Percentiles rank a stretch among this genome's conserved stretches.
phyloP scores from a whole-genome alignment of 768 basidiomycete genomes.

The Rubroboletus satanas region DNA sequence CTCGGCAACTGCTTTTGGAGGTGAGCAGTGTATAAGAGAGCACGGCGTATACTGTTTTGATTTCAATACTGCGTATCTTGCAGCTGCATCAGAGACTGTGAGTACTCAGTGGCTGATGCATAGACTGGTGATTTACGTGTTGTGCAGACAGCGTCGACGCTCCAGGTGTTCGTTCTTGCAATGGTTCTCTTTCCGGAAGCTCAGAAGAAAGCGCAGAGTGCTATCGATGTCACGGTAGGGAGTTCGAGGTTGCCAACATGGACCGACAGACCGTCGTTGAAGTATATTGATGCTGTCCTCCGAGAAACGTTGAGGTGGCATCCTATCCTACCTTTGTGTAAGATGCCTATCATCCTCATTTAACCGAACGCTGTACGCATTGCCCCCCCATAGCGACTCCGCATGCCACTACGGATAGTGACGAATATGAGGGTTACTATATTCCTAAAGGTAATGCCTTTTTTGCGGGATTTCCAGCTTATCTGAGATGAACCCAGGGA shows the following conservation, averaged over 20 bases:
- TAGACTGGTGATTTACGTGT: neutral
- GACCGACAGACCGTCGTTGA: slow-evolving; percentile 22
- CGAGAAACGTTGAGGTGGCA: slow-evolving; percentile 30
- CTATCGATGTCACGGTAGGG: slow-evolving; percentile 28
- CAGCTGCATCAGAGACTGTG: slow-evolving; percentile 21
- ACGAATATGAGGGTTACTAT: slow-evolving; percentile 24
- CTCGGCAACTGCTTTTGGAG: slow-evolving; percentile 19
- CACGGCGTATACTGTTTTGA: neutral
- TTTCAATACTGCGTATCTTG: neutral
- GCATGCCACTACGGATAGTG: slow-evolving; percentile 19
- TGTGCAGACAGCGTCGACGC: slow-evolving; percentile 21
- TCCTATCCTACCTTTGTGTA: slow-evolving; percentile 23
- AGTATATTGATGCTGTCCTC: slow-evolving; percentile 28
- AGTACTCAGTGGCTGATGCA: neutral
- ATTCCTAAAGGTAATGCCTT: slow-evolving; percentile 24
- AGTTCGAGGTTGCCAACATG: slow-evolving; percentile 25
- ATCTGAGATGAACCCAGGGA: slow-evolving; percentile 12
- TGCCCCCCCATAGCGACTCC: slow-evolving; percentile 6
- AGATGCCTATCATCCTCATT: neutral
- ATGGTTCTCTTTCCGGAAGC: slow-evolving; percentile 33
- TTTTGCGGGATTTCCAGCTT: neutral
- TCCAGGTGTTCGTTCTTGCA: slow-evolving; percentile 33
- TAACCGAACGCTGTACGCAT: neutral
- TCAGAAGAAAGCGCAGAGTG: slow-evolving; percentile 26
- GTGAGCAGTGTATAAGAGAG: slow-evolving; percentile 3